Conservation (phyloP, 208 protist species). For the Borovskyia barvae region DNA sequence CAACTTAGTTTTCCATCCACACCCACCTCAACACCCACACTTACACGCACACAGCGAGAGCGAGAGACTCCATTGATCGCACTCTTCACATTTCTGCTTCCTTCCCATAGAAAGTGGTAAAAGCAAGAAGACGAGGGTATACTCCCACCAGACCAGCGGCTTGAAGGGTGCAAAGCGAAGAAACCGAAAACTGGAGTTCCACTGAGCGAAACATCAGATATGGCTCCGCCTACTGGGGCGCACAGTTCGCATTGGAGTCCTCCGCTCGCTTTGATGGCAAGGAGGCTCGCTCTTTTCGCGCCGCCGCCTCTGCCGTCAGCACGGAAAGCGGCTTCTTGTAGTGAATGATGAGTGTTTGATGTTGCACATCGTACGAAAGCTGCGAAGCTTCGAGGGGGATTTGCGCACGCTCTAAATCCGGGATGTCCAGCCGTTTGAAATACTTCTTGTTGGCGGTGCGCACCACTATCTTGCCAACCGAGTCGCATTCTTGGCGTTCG, state of each 20-base stretch:
- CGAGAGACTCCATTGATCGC: no score
- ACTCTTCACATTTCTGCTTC: no score
- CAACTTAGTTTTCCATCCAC: not conserved
- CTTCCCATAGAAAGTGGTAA: no score
- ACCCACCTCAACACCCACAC: not conserved
- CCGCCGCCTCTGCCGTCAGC: conserved; percentile 61
- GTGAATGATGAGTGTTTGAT: conserved; percentile 92
- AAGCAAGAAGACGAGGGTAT: no score
- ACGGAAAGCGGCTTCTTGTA: conserved; percentile 90
- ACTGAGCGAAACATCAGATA: not conserved
- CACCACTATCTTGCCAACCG: conserved; percentile 87
- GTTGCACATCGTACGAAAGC: conserved; percentile 83
- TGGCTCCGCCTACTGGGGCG: conserved; percentile 51
- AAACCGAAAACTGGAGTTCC: not conserved
- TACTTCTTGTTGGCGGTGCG: conserved; percentile 96
- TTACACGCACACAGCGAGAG: no score
- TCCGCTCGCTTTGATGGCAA: conserved; percentile 67
- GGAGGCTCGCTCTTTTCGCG: conserved; percentile 75
- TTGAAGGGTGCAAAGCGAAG: no score
- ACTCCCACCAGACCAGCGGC: no score
- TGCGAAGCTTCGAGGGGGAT: conserved; percentile 59
- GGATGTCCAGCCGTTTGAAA: conserved; percentile 89
- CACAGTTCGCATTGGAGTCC: conserved; percentile 47
- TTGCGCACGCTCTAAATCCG: conserved; percentile 65
- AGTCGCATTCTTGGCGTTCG: conserved; percentile 45